These are phyloP conservation scores for Monosporascus cannonballus DNA, from an alignment of 2,329 filamentous ascomycete species.

Conservation along the genomic window DNA sequence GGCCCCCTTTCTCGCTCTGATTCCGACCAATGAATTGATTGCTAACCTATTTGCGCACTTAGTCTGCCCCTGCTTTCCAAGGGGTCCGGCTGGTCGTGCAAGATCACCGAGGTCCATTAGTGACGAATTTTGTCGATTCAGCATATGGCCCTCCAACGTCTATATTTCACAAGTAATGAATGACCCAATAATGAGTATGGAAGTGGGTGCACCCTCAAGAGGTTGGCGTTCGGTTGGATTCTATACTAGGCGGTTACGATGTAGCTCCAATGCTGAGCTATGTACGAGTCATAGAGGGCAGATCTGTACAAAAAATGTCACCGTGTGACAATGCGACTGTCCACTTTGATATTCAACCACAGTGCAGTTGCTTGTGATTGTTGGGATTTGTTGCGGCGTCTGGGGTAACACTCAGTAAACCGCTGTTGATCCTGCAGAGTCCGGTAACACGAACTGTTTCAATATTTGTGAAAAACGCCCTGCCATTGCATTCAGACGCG, in stretches of 20 bases:
- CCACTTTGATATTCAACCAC: too few species aligned
- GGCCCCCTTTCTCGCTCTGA: not conserved
- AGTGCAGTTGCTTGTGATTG: not conserved
- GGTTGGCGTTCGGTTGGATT: slow-evolving; percentile 5
- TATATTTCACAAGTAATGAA: not conserved
- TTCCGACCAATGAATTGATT: slow-evolving; percentile 1
- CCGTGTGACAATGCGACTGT: not conserved
- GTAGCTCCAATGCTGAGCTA: not conserved
- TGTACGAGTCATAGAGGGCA: not conserved
- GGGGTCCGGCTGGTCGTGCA: slow-evolving; percentile 85
- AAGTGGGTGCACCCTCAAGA: not conserved
- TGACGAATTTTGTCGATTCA: slow-evolving; percentile 2
- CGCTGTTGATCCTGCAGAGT: too few species aligned
- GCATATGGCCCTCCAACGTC: slow-evolving; percentile 6
- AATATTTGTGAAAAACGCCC: too few species aligned
- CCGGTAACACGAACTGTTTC: too few species aligned
- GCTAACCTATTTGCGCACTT: slow-evolving; percentile 28
- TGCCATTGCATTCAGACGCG: too few species aligned
- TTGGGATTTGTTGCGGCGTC: not conserved
- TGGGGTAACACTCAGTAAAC: too few species aligned
- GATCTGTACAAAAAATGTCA: not conserved
- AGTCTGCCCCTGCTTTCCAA: slow-evolving; percentile 80
- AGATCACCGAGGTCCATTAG: slow-evolving; percentile 68
- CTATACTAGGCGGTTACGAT: not conserved
- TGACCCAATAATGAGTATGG: not conserved